Conservation (phyloP, 148 eudicot species). For the Persicaria tinctoria region DNA sequence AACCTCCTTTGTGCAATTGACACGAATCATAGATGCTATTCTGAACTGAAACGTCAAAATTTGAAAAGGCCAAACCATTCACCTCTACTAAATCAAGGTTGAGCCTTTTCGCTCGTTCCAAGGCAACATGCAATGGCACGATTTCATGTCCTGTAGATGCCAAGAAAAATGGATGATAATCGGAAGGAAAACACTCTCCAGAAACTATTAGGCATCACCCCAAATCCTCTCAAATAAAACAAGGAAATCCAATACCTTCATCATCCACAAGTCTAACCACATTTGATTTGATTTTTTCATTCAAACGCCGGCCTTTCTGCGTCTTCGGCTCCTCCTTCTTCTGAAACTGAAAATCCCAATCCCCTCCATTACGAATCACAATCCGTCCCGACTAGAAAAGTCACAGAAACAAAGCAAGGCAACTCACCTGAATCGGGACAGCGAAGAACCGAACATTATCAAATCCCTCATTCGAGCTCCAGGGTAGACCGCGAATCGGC, state of each 20-base stretch:
- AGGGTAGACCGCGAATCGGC: slow-evolving; percentile 13
- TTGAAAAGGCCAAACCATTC: slow-evolving; percentile 12
- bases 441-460: slow-evolving; percentile 56
- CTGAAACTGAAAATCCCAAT: slow-evolving; percentile 10
- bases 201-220: background rate
- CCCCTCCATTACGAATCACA: background rate
- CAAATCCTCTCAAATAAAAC: background rate
- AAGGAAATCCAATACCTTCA: slow-evolving; percentile 35
- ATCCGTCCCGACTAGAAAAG: background rate
- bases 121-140: slow-evolving; percentile 46
- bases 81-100: slow-evolving; percentile 79
- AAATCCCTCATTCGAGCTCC: slow-evolving; percentile 14
- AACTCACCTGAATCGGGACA: slow-evolving; percentile 60
- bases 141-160: slow-evolving; percentile 42
- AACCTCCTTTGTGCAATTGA: background rate
- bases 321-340: slow-evolving; percentile 34
- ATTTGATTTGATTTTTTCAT: slow-evolving; percentile 52
- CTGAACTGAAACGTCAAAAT: slow-evolving; percentile 5
- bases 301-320: slow-evolving; percentile 39
- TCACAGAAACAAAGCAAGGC: background rate
- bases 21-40: background rate
- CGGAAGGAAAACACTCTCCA: background rate
- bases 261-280: slow-evolving; percentile 57
- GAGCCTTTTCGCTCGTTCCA: slow-evolving; percentile 41
- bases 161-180: background rate